Conservation (phyloP, 2,329 filamentous ascomycete genomes). For the Fusarium fujikuroi region DNA sequence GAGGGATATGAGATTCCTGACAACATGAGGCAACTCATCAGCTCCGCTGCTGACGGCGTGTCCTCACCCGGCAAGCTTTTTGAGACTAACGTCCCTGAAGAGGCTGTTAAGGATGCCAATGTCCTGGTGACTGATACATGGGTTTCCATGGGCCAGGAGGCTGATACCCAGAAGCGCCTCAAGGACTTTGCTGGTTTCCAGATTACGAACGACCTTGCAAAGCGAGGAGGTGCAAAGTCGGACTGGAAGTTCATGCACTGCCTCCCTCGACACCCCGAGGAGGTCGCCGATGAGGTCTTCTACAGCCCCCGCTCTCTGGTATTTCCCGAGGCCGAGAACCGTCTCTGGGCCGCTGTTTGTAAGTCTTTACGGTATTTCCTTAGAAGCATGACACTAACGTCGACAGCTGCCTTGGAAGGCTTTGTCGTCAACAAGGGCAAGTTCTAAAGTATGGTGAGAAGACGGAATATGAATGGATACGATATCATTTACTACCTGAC, state of each 20-base stretch:
- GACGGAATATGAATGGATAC: neutral
- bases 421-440: constrained; percentile 96
- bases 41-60: constrained; percentile 67
- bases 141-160: constrained; percentile 98
- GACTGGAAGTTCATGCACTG: constrained; percentile 99
- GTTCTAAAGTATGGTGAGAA: constrained; percentile 55
- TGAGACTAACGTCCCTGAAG: constrained; percentile 84
- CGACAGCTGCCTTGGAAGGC: constrained; percentile 77
- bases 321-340: constrained; percentile 94
- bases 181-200: constrained; percentile 90
- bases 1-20: constrained; percentile 83
- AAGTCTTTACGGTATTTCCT: constrained; percentile 49
- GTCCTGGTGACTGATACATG: constrained; percentile 96
- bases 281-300: constrained; percentile 95
- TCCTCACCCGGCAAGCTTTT: constrained; percentile 71
- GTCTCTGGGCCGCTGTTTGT: constrained; percentile 88
- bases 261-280: constrained; percentile 88
- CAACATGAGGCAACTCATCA: constrained; percentile 78
- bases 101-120: constrained; percentile 86
- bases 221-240: constrained; percentile 84
- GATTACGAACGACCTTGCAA: constrained; percentile 86
- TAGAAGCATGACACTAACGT: constrained; percentile 27
- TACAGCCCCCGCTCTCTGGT: constrained; percentile 87
- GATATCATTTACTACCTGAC: constrained; percentile 21
- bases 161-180: constrained; percentile 79